Percentiles rank a stretch among this genome's conserved stretches.
These are phyloP conservation scores for Adansonia digitata DNA, from an alignment of 345 rosid genomes.

Conservation along the genomic window DNA sequence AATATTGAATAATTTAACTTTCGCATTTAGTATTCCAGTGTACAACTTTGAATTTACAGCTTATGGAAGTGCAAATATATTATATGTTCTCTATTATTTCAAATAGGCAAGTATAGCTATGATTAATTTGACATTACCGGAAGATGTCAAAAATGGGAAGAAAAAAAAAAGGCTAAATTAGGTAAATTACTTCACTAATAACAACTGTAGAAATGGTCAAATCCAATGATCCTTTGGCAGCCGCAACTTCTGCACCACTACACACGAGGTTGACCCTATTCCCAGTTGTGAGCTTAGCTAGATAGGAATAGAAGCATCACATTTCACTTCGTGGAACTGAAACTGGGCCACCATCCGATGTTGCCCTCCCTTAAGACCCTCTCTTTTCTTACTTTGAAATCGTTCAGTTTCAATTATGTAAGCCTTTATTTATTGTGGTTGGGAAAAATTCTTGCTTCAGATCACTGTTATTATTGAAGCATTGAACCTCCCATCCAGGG, in stretches of 20 bases:
- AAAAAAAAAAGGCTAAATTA: too few species aligned
- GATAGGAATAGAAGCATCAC: conserved; percentile 4
- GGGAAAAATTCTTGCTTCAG: not conserved
- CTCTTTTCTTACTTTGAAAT: not conserved
- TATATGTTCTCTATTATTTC: too few species aligned
- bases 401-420: not conserved
- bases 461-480: not conserved
- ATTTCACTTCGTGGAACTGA: conserved; percentile 7
- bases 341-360: not conserved
- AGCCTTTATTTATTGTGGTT: not conserved
- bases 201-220: not conserved
- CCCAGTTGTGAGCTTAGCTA: not conserved
- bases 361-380: not conserved
- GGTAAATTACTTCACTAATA: too few species aligned
- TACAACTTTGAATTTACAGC: not conserved
- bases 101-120: not conserved
- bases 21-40: not conserved
- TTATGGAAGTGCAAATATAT: too few species aligned
- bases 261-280: not conserved
- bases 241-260: not conserved
- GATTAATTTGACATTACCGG: not conserved
- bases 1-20: not conserved
- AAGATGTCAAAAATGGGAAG: not conserved
- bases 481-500: conserved; percentile 1
- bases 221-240: not conserved